phyloP scores from a whole-genome alignment of 23 red algal species.

The Gracilaria domingensis region DNA sequence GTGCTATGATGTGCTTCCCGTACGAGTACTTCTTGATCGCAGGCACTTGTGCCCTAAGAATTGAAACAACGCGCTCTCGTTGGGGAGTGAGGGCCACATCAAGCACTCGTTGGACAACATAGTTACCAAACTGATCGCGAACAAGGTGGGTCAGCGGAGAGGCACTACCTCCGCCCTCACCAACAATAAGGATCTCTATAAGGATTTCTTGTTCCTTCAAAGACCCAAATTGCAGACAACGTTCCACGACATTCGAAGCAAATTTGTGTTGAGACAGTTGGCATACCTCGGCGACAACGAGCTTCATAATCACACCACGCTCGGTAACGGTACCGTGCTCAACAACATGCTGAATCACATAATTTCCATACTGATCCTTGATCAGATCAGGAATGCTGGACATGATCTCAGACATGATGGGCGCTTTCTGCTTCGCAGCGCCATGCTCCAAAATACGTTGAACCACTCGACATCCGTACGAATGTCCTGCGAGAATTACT shows the following conservation, averaged over 20 bases:
- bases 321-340: conserved; percentile 89
- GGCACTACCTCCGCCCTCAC: conserved; percentile 48
- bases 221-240: conserved; percentile 95
- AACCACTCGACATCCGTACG: conserved; percentile 98
- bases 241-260: conserved; percentile 98
- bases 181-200: conserved; percentile 87
- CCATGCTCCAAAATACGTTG: conserved; percentile 95
- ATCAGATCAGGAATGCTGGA: conserved; percentile 74
- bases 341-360: conserved; percentile 92
- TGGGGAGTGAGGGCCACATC: conserved; percentile 88
- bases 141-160: conserved; percentile 80
- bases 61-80: conserved; percentile 76
- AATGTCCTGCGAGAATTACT: conserved; percentile 91
- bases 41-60: conserved; percentile 82
- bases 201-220: conserved; percentile 74
- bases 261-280: conserved; percentile 93
- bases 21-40: conserved; percentile 98
- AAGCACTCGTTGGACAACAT: conserved; percentile 97
- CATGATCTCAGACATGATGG: conserved; percentile 95
- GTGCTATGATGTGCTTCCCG: conserved; percentile 97
- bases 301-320: conserved; percentile 76
- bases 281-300: conserved; percentile 83
- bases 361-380: conserved; percentile 97
- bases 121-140: conserved; percentile 96
- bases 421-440: conserved; percentile 83